A percentile compares a stretch with the other conserved stretches of the same genome.
Conservation (phyloP, 2,329 filamentous ascomycete species). For the Ceratocystiopsis brevicomis region DNA sequence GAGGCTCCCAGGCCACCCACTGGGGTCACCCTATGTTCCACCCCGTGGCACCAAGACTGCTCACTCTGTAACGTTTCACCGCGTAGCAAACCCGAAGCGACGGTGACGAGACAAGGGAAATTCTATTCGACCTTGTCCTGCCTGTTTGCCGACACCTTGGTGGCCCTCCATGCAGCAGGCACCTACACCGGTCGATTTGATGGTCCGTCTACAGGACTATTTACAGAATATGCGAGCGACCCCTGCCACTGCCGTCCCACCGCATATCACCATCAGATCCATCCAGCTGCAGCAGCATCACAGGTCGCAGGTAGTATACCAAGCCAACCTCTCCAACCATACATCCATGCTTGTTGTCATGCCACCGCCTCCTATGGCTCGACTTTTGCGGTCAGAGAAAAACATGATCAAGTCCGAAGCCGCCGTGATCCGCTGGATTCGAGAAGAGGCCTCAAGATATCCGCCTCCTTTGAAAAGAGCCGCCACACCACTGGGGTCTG, state of each 20-base stretch:
- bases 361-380: constrained; percentile 22
- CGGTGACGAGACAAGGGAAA: constrained; percentile 3
- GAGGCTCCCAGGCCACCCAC: background rate
- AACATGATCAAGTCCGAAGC: constrained; percentile 26
- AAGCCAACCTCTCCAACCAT: constrained; percentile 23
- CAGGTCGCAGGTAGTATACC: constrained; percentile 23
- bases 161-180: constrained; percentile 18
- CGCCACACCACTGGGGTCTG: no score
- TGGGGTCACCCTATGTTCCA: background rate
- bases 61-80: constrained; percentile 7
- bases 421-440: constrained; percentile 26
- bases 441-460: constrained; percentile 3
- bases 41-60: constrained; percentile 1
- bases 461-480: background rate
- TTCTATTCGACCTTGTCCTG: constrained; percentile 5
- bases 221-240: constrained; percentile 17
- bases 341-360: constrained; percentile 23
- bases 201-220: constrained; percentile 1
- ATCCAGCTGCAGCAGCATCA: constrained; percentile 15
- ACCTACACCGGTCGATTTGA: constrained; percentile 9
- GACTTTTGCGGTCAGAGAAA: constrained; percentile 28
- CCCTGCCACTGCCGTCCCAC: constrained; percentile 15
- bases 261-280: constrained; percentile 16
- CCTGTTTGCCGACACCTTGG: background rate
- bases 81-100: constrained; percentile 3